phyloP scores from a whole-genome alignment of 73 alveolate genomes.

The Paramecium tetraurelia region DNA sequence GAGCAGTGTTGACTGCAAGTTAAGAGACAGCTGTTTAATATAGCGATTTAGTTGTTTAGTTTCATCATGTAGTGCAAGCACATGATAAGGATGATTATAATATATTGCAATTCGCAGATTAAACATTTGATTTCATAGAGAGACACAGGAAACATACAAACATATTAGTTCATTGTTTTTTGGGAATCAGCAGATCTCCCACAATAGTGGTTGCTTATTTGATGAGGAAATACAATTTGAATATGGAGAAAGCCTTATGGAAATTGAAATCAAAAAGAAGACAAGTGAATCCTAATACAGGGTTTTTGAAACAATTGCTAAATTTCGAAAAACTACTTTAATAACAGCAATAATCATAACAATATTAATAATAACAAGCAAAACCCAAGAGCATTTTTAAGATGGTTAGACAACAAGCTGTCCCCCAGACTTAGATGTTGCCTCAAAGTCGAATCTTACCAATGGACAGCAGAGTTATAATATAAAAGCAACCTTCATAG shows the following conservation, averaged over 20 bases:
- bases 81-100: slow-evolving; percentile 33
- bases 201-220: not conserved
- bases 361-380: not conserved
- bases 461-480: not conserved
- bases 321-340: not conserved
- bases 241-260: slow-evolving; percentile 33
- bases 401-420: not conserved
- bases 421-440: not conserved
- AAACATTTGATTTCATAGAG: slow-evolving; percentile 19
- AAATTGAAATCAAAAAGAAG: slow-evolving; percentile 8
- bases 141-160: slow-evolving; percentile 45
- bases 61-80: slow-evolving; percentile 43
- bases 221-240: not conserved
- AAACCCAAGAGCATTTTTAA: not conserved
- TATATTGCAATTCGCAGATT: not conserved
- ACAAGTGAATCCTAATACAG: slow-evolving; percentile 28
- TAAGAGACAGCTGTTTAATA: slow-evolving; percentile 38
- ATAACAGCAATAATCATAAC: not conserved
- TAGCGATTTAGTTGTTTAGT: slow-evolving; percentile 10
- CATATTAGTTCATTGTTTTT: slow-evolving; percentile 15
- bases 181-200: slow-evolving; percentile 37
- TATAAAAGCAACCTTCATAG: not conserved
- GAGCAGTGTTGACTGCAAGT: slow-evolving; percentile 48
- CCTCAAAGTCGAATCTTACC: not conserved
- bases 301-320: not conserved